Evolutionary conservation across 306 rosid genomes (phyloP), one percentile per base, ranked within the genome.

Genomic region (Lathyrus oleraceus): DNA sequence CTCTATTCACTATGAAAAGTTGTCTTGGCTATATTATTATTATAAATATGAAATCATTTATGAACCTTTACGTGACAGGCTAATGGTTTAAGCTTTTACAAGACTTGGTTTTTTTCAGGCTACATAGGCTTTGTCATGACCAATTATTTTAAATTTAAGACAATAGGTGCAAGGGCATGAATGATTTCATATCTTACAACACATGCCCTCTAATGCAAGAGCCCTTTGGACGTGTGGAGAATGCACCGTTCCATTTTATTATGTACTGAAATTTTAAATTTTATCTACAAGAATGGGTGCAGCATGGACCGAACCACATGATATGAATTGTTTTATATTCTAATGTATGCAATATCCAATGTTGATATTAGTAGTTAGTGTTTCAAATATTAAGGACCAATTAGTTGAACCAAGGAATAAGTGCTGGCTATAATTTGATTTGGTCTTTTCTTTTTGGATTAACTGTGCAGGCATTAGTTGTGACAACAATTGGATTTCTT

Each of bases 401-500:
- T 30, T 27, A 14, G 20, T 57, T 57, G 39, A 57, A 6, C 38
- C 39, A 57, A 27, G 40, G 63, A 57, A 14, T 57, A 57, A 17
- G 48, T 38, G 23, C 17, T 43, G n/a, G 58, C 35, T 72, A 54
- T 72, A 28, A 30, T 75, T 48, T 5, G 62, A 60, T 42, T 27
- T 14, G 20, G 43, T 39, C 45, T 40, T 45, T 12, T 17, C 30
- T 32, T 59, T 59, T 56, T 16, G 78, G 47, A 72, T 76, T 67
- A 45, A 42, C 65, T 62, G 32, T 80, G 79, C 71, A 87, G 98
- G 91, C 69, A 63, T 20, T 60, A 65, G 77, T 76, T 75, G 75
- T 90, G 68, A 90, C 96, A 4, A 89, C 96, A 44, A 85, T 93
- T 76, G 98, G 98, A 57, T 93, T 88, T 84, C 78, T 86, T 48